These are phyloP conservation scores for Penicillium sp. DNA, from an alignment of 2,329 filamentous ascomycete genomes.

Conservation along the genomic window DNA sequence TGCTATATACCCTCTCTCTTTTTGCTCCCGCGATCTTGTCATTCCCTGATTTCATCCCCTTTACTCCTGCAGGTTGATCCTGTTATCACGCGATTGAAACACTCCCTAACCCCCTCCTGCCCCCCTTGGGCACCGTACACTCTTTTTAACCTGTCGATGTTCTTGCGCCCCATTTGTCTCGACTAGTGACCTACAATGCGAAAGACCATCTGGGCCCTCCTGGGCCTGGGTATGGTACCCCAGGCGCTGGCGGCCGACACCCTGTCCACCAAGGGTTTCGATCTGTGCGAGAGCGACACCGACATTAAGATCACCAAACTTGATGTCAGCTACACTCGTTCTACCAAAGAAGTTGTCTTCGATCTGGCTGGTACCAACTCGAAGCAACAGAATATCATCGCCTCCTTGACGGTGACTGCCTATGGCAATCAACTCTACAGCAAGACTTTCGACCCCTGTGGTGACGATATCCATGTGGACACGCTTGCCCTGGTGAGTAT, in stretches of 20 bases:
- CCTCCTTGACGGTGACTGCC: conserved; percentile 68
- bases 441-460: conserved; percentile 79
- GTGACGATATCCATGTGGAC: conserved; percentile 58
- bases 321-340: conserved; percentile 72
- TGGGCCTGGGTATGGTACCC: conserved; percentile 27
- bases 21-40: conserved; percentile 1
- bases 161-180: conserved; percentile 2
- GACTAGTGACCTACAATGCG: conserved; percentile 21
- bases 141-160: conserved; percentile 8
- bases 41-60: conserved; percentile 1
- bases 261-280: conserved; percentile 75
- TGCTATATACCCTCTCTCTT: background rate
- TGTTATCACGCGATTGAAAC: conserved; percentile 4
- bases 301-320: conserved; percentile 68
- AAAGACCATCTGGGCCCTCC: conserved; percentile 22
- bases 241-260: conserved; percentile 61
- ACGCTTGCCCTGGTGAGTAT: conserved; percentile 73
- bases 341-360: conserved; percentile 68
- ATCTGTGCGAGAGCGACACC: conserved; percentile 56
- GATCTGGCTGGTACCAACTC: conserved; percentile 73
- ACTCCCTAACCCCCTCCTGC: no score
- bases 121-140: background rate
- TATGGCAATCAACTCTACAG: conserved; percentile 79
- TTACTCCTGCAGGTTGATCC: conserved; percentile 20
- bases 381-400: conserved; percentile 72